Evolutionary conservation across 208 protist genomes (phyloP), one percentile per base, ranked within the genome.

Genomic region (Trypanosoma cruzi): DNA sequence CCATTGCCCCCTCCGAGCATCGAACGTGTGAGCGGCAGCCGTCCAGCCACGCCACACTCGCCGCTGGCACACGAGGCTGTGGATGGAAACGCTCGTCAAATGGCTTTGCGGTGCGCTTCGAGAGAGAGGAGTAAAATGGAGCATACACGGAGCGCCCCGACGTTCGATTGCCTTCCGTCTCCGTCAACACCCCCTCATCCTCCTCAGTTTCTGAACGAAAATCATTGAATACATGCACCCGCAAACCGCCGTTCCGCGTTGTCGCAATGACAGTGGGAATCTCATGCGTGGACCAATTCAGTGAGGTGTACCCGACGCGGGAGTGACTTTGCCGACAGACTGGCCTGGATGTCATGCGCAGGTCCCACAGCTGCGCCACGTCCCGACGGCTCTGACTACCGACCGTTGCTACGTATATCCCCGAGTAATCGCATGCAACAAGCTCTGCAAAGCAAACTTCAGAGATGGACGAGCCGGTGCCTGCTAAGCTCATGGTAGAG

Each of bases 331-430:
- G 71, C 7, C 57, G 60, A 20, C 63, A 54, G 20, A 90, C 68
- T 5, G 84, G 85, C 2, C 75, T 65, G 14, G 80, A 71, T 10
- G 72, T 68, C 73, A 79, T 77, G 65, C 88, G 84, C 20, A 93
- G 49, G 63, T 93, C 88, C 88, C 88, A 93, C 22, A 93, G 77
- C 77, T 93, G 88, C 66, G 89, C 74, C 8, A 93, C 71, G 60
- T 88, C 88, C 7, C 63, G 56, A 29, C 63, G 52, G 20, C 56
- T 44, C 0, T 81, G 55, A 34, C 67, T 77, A 18, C 82, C 88
- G 18, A 73, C 82, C 20, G 77, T 79, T 18, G 88, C 88, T 31
- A 93, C 81, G 59, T 86, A 90, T 34, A 49, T 71, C 68, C 81
- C 73, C 26, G 82, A 79, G 0, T 77, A 74, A 64, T 89, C 78